Base-by-base conservation (phyloP, 2,329 filamentous ascomycete species). In the Fusarium austroafricanum region DNA sequence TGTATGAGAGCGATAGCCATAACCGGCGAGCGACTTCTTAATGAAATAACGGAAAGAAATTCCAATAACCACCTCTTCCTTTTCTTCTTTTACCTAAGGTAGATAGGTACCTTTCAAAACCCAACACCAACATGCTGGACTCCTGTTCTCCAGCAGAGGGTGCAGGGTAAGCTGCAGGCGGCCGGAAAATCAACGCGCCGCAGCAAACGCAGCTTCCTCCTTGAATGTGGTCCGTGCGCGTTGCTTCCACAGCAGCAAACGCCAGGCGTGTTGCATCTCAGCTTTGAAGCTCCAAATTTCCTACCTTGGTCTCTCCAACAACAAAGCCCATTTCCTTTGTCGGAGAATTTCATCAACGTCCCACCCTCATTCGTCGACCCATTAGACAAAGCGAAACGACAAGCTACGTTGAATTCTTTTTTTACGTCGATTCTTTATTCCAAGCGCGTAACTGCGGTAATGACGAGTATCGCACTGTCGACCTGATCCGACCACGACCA, bases 401-500 rank as follows among this genome's bases (percentile, higher is more conserved):
- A 33, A 23, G 12, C 37, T 39, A 59, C 56, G 40, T 42, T 26
- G 23, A 50, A 26, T 12, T 38, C 23, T 57, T 17, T n/a, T 51
- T 33, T n/a, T 17, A 21, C 50, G 15, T 6, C 33, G 26, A 29
- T 53, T 43, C 26, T 52, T 59, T 44, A n/a, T 42, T 28, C 18
- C 42, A 26, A 44, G 47, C 68, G 58, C 67, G 63, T 67, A 65
- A 54, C 52, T 63, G 51, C 67, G 68, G 72, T 59, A 70, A 74
- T 74, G 72, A 74, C 72, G 70, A 73, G 71, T 64, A 64, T 56
- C 51, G 61, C 61, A 67, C 47, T 56, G 47, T 71, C 46, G 51
- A 71, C 51, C 60, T 73, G 66, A 72, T 69, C 44, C 60, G 61
- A 72, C 71, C 63, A 72, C 71, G 51, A 78, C 65, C 64, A 83